These are phyloP conservation scores for Penicillium cinerascens DNA, from an alignment of 495 filamentous ascomycete species.

Conservation along the genomic window DNA sequence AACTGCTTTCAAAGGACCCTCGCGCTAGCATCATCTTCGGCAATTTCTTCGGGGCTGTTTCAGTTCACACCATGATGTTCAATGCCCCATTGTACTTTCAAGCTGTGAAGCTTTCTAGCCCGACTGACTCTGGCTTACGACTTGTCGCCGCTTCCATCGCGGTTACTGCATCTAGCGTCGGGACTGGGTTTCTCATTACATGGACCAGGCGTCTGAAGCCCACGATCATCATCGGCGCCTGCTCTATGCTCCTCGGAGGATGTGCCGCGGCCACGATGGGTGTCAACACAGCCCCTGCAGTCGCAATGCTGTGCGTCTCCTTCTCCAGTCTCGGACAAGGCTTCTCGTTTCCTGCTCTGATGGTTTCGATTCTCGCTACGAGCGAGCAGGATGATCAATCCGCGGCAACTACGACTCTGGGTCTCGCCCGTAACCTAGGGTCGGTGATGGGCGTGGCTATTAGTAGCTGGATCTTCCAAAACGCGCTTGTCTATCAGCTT, in stretches of 20 bases:
- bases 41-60: slow-evolving; percentile 62
- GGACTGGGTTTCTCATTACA: slow-evolving; percentile 68
- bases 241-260: slow-evolving; percentile 53
- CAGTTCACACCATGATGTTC: slow-evolving; percentile 68
- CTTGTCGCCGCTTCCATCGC: slow-evolving; percentile 60
- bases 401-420: slow-evolving; percentile 67
- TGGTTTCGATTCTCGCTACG: slow-evolving; percentile 65
- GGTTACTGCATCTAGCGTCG: slow-evolving; percentile 55
- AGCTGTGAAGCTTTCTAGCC: slow-evolving; percentile 67
- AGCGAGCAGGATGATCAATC: slow-evolving; percentile 69
- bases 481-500: slow-evolving; percentile 59
- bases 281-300: slow-evolving; percentile 50
- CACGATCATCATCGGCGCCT: slow-evolving; percentile 55
- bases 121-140: slow-evolving; percentile 67
- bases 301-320: slow-evolving; percentile 62
- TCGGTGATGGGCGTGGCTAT: slow-evolving; percentile 67
- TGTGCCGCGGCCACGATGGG: slow-evolving; percentile 49
- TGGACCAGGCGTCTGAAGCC: slow-evolving; percentile 61
- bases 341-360: slow-evolving; percentile 59
- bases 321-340: slow-evolving; percentile 62
- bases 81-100: slow-evolving; percentile 81
- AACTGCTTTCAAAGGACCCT: slow-evolving; percentile 56
- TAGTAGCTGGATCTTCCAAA: slow-evolving; percentile 74
- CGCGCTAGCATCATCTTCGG: slow-evolving; percentile 65
- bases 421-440: slow-evolving; percentile 65